Evolutionary conservation across 768 basidiomycete species (phyloP), one percentile per base, ranked within the genome.

Genomic region (Holtermannia corniformis): DNA sequence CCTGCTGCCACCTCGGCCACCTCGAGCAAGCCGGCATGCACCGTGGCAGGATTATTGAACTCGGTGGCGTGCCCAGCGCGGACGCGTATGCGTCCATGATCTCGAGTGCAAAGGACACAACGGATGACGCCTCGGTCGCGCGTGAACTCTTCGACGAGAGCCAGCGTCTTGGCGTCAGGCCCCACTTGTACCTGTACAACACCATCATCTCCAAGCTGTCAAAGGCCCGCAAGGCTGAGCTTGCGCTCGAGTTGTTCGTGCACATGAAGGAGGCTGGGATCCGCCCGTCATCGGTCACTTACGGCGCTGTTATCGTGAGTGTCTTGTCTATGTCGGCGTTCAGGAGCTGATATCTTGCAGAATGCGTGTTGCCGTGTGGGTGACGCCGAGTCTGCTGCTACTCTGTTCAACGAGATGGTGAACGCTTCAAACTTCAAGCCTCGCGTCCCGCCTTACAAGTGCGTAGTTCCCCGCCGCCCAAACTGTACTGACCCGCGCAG

Each of bases 181-280:
- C 89, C 14, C 91, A 87, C 65, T 78, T 84, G 44, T 99, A 85
- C 74, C 80, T 99, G 37, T 99, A 86, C 77, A 97, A 99, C 76
- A 96, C 88, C 62, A 85, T 92, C 74, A 96, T 99, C 73, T 90
- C 87, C 58, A 92, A 93, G 75, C 79, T 99, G 10, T 83, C 89
- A 26, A 89, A 86, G 71, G 95, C 95, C 2, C 81, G 95, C 60
- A 93, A 93, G 73, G 88, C 90, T 0, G 91, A 95, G 58, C 77
- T 82, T 45, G 91, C 90, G 0, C 73, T 99, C 50, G 82, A 85
- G 56, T 75, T 96, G 57, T 99, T 97, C 79, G 78, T 82, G 47
- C 77, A 82, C 64, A 92, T 96, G 89, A 87, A 87, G 75, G 73
- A 75, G 4, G 72, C 68, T 19, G 76, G 78, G 5, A 59, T 91